Conservation (phyloP, 106 monocot species). For the Acorus gramineus region DNA sequence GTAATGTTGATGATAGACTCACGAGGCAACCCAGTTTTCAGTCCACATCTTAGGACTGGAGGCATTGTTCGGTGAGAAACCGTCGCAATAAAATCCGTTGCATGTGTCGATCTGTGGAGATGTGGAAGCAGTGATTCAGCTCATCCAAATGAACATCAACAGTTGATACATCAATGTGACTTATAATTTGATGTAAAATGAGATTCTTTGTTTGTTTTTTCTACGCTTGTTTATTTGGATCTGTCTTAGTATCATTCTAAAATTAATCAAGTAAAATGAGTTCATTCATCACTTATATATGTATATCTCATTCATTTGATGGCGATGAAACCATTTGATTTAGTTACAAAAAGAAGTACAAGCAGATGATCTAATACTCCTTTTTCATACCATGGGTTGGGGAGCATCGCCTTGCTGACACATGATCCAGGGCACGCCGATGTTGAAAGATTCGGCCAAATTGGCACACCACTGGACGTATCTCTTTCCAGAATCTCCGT, state of each 20-base stretch:
- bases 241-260: too few relatives aligned
- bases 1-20: too few relatives aligned
- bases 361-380: not conserved
- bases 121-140: not conserved
- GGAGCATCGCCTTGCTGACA: constrained; percentile 18
- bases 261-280: too few relatives aligned
- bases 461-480: constrained; percentile 10
- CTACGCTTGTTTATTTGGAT: too few relatives aligned
- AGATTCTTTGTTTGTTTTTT: too few relatives aligned
- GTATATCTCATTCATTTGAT: too few relatives aligned
- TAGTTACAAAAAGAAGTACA: not conserved
- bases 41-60: constrained; percentile 42
- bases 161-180: too few relatives aligned
- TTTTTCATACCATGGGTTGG: constrained; percentile 10
- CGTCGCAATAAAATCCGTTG: constrained; percentile 45
- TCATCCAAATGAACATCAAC: too few relatives aligned
- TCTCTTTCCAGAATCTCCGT: constrained; percentile 6
- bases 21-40: constrained; percentile 45
- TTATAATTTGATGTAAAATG: too few relatives aligned
- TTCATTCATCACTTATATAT: too few relatives aligned
- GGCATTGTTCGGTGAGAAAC: constrained; percentile 40
- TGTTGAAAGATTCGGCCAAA: constrained; percentile 12
- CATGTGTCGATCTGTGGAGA: constrained; percentile 37
- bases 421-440: constrained; percentile 16
- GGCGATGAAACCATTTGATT: not conserved